Evolutionary conservation across 1,284 basidiomycete species (phyloP).

Genomic region (Puccinia brachypodii): DNA sequence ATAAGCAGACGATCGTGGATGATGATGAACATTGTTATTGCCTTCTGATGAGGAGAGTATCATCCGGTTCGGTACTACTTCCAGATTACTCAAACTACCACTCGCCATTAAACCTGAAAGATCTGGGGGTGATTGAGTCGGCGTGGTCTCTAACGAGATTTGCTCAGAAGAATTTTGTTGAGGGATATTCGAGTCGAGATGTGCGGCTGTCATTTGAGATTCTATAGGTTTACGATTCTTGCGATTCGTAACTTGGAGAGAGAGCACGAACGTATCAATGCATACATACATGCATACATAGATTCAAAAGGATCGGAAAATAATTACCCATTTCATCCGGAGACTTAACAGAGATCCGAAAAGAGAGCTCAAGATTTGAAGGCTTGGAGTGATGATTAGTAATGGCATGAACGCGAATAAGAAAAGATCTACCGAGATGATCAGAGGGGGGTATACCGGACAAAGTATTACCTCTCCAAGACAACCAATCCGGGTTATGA

Average conservation of each 20-base stretch:
- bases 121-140: slow-evolving; percentile 5
- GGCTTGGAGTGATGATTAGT: slow-evolving; percentile 19
- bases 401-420: not conserved
- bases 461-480: slow-evolving; percentile 73
- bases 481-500: slow-evolving; percentile 78
- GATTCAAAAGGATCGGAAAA: not conserved
- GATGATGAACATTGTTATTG: too few species aligned
- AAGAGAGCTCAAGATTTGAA: slow-evolving; percentile 4
- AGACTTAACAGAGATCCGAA: slow-evolving; percentile 15
- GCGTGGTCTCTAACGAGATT: slow-evolving; percentile 6
- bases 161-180: slow-evolving; percentile 17
- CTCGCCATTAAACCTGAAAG: not conserved
- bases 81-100: not conserved
- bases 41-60: slow-evolving; percentile 3
- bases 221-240: not conserved
- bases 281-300: too few species aligned
- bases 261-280: not conserved
- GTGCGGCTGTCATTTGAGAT: not conserved
- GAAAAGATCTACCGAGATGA: slow-evolving; percentile 6
- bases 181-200: not conserved
- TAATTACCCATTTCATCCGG: slow-evolving; percentile 19
- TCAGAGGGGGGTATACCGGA: slow-evolving; percentile 5
- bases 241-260: not conserved
- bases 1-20: not conserved
- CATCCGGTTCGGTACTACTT: not conserved